phyloP scores from a whole-genome alignment of 257 asterid species.

The Solanum verrucosum region DNA sequence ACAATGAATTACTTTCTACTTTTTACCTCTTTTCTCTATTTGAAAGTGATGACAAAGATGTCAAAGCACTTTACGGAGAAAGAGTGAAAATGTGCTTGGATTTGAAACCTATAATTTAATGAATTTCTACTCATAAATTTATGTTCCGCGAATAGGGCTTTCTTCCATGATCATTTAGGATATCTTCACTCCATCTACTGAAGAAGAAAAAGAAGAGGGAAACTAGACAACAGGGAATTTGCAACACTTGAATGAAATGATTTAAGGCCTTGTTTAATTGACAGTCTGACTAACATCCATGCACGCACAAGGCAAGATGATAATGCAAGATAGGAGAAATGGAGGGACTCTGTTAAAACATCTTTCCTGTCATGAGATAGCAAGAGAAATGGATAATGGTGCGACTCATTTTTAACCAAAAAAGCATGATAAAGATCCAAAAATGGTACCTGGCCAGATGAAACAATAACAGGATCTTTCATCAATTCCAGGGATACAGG shows the following conservation, averaged over 20 bases:
- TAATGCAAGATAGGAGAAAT: neutral
- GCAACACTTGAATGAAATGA: neutral
- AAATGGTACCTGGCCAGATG: constrained; percentile 85
- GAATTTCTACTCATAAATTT: neutral
- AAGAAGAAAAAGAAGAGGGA: neutral
- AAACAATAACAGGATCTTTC: constrained; percentile 96
- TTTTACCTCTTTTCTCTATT: neutral
- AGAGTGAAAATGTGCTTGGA: neutral
- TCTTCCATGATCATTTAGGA: neutral
- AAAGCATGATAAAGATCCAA: constrained; percentile 1
- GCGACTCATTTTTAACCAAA: neutral
- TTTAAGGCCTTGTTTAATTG: neutral
- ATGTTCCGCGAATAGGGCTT: neutral
- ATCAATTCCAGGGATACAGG: constrained; percentile 93
- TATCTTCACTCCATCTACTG: neutral
- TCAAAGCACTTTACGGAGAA: neutral
- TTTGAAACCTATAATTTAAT: neutral
- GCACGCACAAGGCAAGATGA: neutral
- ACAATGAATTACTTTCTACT: neutral
- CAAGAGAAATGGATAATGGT: constrained; percentile 1
- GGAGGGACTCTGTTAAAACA: neutral
- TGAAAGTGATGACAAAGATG: neutral
- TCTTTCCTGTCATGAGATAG: neutral
- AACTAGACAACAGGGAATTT: neutral
- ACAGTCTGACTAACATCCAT: neutral